A percentile compares a stretch with the other conserved stretches of the same genome.
Conservation (phyloP, 805 yeast species). For the Schizosaccharomyces octosporus region DNA sequence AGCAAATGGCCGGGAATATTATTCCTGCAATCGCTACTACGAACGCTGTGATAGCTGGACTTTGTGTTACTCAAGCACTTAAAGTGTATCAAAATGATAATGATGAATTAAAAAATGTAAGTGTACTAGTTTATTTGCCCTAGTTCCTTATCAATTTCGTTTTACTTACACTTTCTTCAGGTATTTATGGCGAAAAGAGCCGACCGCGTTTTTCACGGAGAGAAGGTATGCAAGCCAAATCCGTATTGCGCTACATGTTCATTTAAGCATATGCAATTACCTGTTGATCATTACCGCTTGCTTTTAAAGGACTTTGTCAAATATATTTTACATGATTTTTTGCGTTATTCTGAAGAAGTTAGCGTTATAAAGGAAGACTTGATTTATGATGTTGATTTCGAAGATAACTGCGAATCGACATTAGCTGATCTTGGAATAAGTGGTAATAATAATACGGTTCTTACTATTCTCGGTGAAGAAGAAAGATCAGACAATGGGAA, state of each 20-base stretch:
- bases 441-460: background rate
- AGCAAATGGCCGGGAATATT: constrained; percentile 87
- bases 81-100: constrained; percentile 19
- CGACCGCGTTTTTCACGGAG: constrained; percentile 41
- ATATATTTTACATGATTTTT: constrained; percentile 20
- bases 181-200: constrained; percentile 32
- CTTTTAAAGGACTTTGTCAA: constrained; percentile 31
- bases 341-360: constrained; percentile 30
- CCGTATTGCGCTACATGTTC: constrained; percentile 36
- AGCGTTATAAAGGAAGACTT: constrained; percentile 39
- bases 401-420: constrained; percentile 35
- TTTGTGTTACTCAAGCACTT: constrained; percentile 52
- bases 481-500: background rate
- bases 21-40: constrained; percentile 97
- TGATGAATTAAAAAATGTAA: constrained; percentile 12
- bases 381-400: constrained; percentile 68
- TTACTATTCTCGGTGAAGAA: background rate
- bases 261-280: constrained; percentile 13
- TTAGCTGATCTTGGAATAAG: constrained; percentile 25
- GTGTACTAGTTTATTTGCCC: background rate
- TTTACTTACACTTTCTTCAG: constrained; percentile 15
- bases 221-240: constrained; percentile 36
- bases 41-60: constrained; percentile 82
- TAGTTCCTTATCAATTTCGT: constrained; percentile 9
- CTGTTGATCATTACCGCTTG: constrained; percentile 8